A percentile compares a stretch with the other conserved stretches of the same genome.
Conservation (phyloP, 139 green algal genomes). For the Chlorella sp. region DNA sequence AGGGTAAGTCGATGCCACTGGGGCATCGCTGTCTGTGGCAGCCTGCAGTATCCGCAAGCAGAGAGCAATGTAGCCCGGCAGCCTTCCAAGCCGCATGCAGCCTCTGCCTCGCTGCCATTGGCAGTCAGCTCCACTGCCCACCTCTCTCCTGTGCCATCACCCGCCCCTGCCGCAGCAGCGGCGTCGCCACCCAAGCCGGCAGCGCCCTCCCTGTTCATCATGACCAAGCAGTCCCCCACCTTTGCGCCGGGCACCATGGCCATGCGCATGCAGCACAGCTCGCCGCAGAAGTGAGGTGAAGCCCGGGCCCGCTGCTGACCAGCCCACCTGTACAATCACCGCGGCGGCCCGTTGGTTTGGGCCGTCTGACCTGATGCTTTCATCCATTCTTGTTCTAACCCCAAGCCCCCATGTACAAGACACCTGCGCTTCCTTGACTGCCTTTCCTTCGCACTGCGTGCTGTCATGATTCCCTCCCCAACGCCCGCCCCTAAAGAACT, state of each 20-base stretch:
- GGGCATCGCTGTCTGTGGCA: too few species aligned
- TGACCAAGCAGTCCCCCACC: background rate
- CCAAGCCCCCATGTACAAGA: background rate
- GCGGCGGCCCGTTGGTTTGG: too few species aligned
- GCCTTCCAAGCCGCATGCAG: too few species aligned
- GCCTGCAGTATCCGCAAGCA: too few species aligned
- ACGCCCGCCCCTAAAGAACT: too few species aligned
- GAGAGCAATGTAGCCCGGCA: too few species aligned
- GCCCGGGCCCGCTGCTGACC: background rate
- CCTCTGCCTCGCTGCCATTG: too few species aligned
- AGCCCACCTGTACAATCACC: background rate
- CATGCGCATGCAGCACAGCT: slow-evolving; percentile 30
- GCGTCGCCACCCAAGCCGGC: background rate
- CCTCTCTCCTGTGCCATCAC: too few species aligned
- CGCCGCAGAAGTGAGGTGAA: background rate
- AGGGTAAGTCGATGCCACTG: background rate
- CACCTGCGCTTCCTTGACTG: background rate
- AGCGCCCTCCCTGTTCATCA: background rate
- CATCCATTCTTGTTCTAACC: background rate
- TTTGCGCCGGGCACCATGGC: background rate
- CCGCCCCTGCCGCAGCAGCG: background rate
- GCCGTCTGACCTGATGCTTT: background rate
- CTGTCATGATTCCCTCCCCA: background rate
- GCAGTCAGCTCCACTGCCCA: too few species aligned
- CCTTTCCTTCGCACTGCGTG: background rate